These are phyloP conservation scores for Yamadazyma olivae DNA, from an alignment of 805 yeast species.

Conservation along the genomic window DNA sequence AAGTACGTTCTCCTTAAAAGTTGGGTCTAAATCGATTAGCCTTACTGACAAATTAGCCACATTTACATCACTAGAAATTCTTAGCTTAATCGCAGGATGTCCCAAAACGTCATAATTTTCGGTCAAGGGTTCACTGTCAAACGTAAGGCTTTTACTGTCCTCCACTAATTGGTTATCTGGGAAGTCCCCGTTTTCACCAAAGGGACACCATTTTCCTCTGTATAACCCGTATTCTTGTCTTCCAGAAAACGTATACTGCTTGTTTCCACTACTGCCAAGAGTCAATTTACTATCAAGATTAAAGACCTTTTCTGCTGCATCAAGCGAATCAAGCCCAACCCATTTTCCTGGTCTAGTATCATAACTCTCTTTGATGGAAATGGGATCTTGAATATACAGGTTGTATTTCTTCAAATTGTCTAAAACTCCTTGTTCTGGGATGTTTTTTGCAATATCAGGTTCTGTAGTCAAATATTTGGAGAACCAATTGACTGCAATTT, in stretches of 20 bases:
- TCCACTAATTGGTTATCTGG: constrained; percentile 44
- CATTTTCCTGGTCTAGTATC: constrained; percentile 36
- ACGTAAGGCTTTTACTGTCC: constrained; percentile 36
- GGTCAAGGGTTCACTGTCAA: constrained; percentile 27
- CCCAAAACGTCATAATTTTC: constrained; percentile 31
- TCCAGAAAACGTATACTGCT: constrained; percentile 18
- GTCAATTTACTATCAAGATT: neutral
- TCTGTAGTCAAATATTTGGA: constrained; percentile 31
- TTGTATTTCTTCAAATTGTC: constrained; percentile 2
- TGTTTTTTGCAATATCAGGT: neutral
- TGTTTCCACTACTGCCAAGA: neutral
- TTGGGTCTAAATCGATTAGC: constrained; percentile 38
- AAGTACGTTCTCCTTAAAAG: constrained; percentile 30
- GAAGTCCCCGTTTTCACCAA: constrained; percentile 45
- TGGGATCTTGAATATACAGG: constrained; percentile 44
- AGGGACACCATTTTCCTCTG: constrained; percentile 46
- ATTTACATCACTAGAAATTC: constrained; percentile 32
- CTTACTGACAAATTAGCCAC: constrained; percentile 39
- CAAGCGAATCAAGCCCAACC: constrained; percentile 19
- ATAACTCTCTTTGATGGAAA: constrained; percentile 35
- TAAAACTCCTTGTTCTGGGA: neutral
- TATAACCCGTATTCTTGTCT: constrained; percentile 39
- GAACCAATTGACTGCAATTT: constrained; percentile 41
- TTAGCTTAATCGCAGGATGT: constrained; percentile 29
- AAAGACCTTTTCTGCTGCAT: neutral